Percentiles rank a stretch among this genome's conserved stretches.
Evolutionary conservation across 1,284 basidiomycete genomes (phyloP).

Genomic region (Marasmius sp.): DNA sequence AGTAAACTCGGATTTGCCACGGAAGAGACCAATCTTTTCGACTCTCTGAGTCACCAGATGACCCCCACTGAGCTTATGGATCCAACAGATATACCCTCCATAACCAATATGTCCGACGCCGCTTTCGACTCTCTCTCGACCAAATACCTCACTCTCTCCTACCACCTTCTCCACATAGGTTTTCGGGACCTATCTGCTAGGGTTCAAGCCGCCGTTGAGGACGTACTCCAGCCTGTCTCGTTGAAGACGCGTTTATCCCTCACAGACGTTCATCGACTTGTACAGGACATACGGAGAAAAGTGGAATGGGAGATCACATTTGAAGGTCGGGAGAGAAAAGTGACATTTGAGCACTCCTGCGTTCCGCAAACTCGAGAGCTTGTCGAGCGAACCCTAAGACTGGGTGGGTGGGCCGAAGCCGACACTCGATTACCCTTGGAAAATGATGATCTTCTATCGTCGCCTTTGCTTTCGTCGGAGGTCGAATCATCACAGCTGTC

Average conservation of each 20-base stretch:
- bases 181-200: conserved; percentile 82
- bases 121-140: conserved; percentile 29
- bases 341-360: neutral
- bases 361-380: conserved; percentile 8
- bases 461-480: neutral
- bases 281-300: conserved; percentile 69
- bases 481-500: neutral
- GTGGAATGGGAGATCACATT: conserved; percentile 71
- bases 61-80: conserved; percentile 1
- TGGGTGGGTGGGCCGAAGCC: conserved; percentile 8
- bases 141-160: conserved; percentile 82
- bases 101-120: conserved; percentile 35
- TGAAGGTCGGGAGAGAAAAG: conserved; percentile 1
- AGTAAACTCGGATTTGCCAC: neutral
- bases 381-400: conserved; percentile 5
- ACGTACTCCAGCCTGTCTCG: conserved; percentile 67
- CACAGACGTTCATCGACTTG: conserved; percentile 65
- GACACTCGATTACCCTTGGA: neutral
- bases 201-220: conserved; percentile 74
- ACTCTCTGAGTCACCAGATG: conserved; percentile 12
- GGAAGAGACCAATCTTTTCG: conserved; percentile 2
- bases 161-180: conserved; percentile 90
- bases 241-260: conserved; percentile 73
- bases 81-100: conserved; percentile 18
- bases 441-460: conserved; percentile 1